These are phyloP conservation scores for Macrolepiota dolichaula DNA, from an alignment of 768 basidiomycete genomes.

Conservation along the genomic window DNA sequence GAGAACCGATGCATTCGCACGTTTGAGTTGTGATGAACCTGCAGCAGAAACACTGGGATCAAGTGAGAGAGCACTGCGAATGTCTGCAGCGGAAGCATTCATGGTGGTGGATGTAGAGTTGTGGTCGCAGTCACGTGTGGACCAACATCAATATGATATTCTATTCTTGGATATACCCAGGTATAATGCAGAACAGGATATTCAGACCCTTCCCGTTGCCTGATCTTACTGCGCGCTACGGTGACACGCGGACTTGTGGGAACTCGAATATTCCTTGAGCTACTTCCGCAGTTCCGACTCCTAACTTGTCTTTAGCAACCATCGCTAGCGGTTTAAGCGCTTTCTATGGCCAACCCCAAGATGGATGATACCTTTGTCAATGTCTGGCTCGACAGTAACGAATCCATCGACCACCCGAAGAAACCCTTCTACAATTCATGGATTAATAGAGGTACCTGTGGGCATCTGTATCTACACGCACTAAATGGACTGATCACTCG, in stretches of 20 bases:
- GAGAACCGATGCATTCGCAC: constrained; percentile 27
- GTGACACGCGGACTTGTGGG: constrained; percentile 2
- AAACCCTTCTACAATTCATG: constrained; percentile 10
- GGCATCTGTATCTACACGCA: neutral
- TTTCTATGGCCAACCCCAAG: neutral
- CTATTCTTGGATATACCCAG: neutral
- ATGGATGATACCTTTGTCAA: constrained; percentile 42
- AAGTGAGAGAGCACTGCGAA: constrained; percentile 80
- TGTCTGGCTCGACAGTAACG: constrained; percentile 32
- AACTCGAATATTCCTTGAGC: neutral
- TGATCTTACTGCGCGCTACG: neutral
- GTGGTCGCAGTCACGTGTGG: constrained; percentile 22
- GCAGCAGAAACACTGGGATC: constrained; percentile 35
- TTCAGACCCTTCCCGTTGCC: neutral
- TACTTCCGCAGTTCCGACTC: neutral
- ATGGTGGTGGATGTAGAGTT: constrained; percentile 31
- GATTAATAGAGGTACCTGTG: constrained; percentile 1
- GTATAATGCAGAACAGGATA: neutral
- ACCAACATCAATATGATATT: neutral
- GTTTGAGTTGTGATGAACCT: constrained; percentile 46
- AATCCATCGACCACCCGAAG: neutral
- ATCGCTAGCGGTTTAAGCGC: neutral
- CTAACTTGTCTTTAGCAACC: neutral
- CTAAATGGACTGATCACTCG: neutral
- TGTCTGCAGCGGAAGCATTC: constrained; percentile 74